Evolutionary conservation across 2,329 filamentous ascomycete genomes (phyloP), one percentile per base, ranked within the genome.

Genomic region (Venturia aucupariae): DNA sequence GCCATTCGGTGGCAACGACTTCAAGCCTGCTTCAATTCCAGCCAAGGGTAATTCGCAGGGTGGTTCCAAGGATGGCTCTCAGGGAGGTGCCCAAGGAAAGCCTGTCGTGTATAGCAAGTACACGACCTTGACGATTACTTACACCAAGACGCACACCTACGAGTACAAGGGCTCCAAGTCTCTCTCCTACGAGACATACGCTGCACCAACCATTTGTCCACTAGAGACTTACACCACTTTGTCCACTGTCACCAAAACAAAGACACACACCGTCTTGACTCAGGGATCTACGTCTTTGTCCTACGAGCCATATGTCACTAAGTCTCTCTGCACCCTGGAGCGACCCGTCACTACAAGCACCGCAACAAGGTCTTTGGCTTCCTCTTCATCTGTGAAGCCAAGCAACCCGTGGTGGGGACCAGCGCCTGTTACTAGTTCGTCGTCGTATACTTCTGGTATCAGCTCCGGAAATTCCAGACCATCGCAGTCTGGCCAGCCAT

Each of bases 371-470:
- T 30, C 48, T 4, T 13, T 15, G 35, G 7, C 39, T 17, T 41
- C 15, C 1, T 57, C 51, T 22, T 35, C 51, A 10, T 57, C 51
- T 2, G 15, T 35, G 15, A 35, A 4, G 51, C 27, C 51, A 57
- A 57, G 51, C 17, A 57, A 57, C 27, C 51, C 51, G 35, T 57
- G 51, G 51, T 57, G 51, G 51, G 30, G 30, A 19, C 51, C 51
- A 57, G 51, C 51, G 6, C 15, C 51, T 5, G 30, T 35, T 13
- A 35, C 51, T 7, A 35, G n/a, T 15, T n/a, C 51, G 4, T n/a
- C 27, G 17, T 32, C 51, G 13, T 35, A 2, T 4, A 13, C 15
- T 15, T 35, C 51, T 13, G 51, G 51, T n/a, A 2, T 2, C 27
- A 32, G 24, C 35, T 38, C 5, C 11, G 35, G 35, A 38, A 8